Base-by-base conservation (phyloP, 2,329 filamentous ascomycete species). In the Sclerotinia spermophila region DNA sequence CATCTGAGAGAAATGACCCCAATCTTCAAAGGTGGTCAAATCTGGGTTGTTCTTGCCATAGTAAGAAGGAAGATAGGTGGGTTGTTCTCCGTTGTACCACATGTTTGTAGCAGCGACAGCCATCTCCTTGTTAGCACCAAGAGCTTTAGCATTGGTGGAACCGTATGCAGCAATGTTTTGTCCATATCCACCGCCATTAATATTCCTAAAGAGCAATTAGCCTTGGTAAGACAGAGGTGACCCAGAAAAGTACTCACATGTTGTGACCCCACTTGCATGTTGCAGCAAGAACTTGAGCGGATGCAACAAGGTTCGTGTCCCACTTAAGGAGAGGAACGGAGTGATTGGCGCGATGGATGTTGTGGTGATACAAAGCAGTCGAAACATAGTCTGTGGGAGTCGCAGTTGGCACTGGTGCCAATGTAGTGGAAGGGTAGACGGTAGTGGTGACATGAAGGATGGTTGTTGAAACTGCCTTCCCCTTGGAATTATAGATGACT, bases 21-120 rank as follows among this genome's bases (percentile, higher is more conserved):
- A 93, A 6, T 78, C 75, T 68, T 89, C 82, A 79, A 94, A 92
- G 79, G 86, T 81, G 79, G 78, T 76, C 85, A 88, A 88, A 77
- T 86, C 81, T 19, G 91, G 90, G 77, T 84, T 84, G 69, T 81
- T 78, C 75, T 84, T 70, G 73, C 89, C 90, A 77, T 91, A 94
- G 79, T 81, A 84, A 17, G 71, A 72, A 65, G 82, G 80, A 70
- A 85, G 84, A 81, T 85, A 90, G 77, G 82, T 82, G 73, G 79
- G 79, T 76, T 91, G 83, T 81, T 97, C 92, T 78, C 86, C 87
- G 86, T 97, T 97, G 87, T 97, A 97, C 92, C 95, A 97, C 82
- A 90, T 84, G 79, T 93, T 86, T 77, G 89, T 92, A 78, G 94
- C 88, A 75, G 90, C 88, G 72, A 86, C 84, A 68, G 88, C 87